A percentile compares a stretch with the other conserved stretches of the same genome.
These are phyloP conservation scores for Fusarium sp. DNA, from an alignment of 2,329 filamentous ascomycete species.

Conservation along the genomic window DNA sequence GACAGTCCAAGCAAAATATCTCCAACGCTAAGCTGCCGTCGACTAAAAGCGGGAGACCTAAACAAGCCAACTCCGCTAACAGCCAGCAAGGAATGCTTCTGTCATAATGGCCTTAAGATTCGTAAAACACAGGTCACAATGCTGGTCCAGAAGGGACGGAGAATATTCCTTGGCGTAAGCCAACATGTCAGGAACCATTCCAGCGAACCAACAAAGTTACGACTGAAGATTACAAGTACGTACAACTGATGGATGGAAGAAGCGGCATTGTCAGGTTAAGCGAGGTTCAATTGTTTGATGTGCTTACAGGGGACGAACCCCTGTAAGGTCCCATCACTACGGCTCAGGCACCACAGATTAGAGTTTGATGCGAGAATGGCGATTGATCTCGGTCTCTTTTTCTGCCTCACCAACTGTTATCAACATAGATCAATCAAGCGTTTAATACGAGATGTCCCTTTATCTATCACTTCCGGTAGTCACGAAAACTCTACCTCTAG, in stretches of 20 bases:
- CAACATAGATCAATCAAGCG: background rate
- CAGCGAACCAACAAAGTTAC: background rate
- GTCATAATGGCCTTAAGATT: background rate
- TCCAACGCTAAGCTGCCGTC: background rate
- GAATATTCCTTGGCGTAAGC: background rate
- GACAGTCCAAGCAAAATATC: background rate
- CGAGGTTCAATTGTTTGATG: background rate
- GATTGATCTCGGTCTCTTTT: background rate
- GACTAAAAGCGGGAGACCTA: conserved; percentile 1
- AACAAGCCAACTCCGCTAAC: background rate
- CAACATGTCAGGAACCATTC: conserved; percentile 1
- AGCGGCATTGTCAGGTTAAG: background rate
- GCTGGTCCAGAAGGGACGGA: background rate
- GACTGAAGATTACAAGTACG: background rate
- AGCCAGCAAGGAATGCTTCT: background rate
- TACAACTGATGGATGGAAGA: too few relatives aligned
- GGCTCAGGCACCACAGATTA: conserved; percentile 13
- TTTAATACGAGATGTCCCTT: background rate
- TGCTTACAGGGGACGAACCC: background rate
- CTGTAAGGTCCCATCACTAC: background rate
- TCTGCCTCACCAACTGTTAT: too few relatives aligned
- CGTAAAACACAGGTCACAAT: background rate
- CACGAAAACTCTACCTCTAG: conserved; percentile 1
- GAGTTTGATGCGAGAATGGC: background rate
- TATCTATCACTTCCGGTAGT: background rate